These are phyloP conservation scores for Sclerotinia borealis DNA, from an alignment of 2,329 filamentous ascomycete species.

Conservation along the genomic window DNA sequence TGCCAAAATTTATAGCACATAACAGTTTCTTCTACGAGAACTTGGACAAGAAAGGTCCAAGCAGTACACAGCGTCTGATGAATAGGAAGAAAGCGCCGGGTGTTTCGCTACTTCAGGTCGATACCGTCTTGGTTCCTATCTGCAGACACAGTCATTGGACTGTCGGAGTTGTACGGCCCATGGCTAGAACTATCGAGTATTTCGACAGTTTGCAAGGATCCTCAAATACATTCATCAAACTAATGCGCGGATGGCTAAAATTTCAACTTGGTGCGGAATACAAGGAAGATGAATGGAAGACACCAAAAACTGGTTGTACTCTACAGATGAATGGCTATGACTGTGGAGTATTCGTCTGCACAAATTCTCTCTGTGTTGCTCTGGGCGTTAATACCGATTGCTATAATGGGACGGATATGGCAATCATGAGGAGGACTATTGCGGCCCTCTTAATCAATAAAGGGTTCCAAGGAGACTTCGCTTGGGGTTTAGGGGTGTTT, in stretches of 20 bases:
- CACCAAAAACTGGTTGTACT: slow-evolving; percentile 43
- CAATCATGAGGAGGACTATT: slow-evolving; percentile 53
- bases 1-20: slow-evolving; percentile 57
- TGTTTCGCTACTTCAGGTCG: slow-evolving; percentile 57
- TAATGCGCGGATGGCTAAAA: slow-evolving; percentile 49
- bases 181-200: slow-evolving; percentile 55
- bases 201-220: slow-evolving; percentile 58
- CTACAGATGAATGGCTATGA: slow-evolving; percentile 63
- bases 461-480: slow-evolving; percentile 58
- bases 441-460: slow-evolving; percentile 60
- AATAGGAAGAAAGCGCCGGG: slow-evolving; percentile 51
- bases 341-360: slow-evolving; percentile 71
- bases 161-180: slow-evolving; percentile 59
- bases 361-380: slow-evolving; percentile 59
- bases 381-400: slow-evolving; percentile 36
- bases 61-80: slow-evolving; percentile 48
- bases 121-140: slow-evolving; percentile 65
- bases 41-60: slow-evolving; percentile 43
- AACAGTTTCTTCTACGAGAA: slow-evolving; percentile 61
- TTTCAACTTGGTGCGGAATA: slow-evolving; percentile 52
- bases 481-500: slow-evolving; percentile 22
- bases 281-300: slow-evolving; percentile 52
- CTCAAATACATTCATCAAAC: slow-evolving; percentile 35
- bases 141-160: slow-evolving; percentile 65
- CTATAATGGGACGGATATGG: slow-evolving; percentile 50